Evolutionary conservation across 345 rosid species (phyloP).

Genomic region (Brassica nigra): DNA sequence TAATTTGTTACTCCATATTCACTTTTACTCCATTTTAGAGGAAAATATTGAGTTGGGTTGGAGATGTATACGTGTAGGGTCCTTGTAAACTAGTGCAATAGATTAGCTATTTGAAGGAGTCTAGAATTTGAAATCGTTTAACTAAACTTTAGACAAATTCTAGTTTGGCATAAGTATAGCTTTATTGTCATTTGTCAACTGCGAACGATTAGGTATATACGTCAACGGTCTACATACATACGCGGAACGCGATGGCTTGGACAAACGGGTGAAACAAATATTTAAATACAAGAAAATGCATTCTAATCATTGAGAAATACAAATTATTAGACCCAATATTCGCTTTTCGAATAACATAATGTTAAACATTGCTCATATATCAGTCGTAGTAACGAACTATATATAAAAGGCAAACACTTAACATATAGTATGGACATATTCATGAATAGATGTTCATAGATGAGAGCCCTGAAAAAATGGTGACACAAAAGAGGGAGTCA

Average conservation of each 20-base stretch:
- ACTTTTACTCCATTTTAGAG: no score
- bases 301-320: conserved; percentile 28
- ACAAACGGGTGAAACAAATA: background rate
- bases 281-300: conserved; percentile 13
- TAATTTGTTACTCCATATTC: no score
- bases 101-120: conserved; percentile 15
- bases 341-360: conserved; percentile 14
- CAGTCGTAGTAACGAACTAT: conserved; percentile 23
- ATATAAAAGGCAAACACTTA: background rate
- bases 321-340: conserved; percentile 37
- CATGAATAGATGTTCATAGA: background rate
- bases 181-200: background rate
- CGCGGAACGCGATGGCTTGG: conserved; percentile 27
- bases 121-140: background rate
- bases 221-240: conserved; percentile 12
- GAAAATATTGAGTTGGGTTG: no score
- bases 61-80: background rate
- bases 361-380: conserved; percentile 22
- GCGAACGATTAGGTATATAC: background rate
- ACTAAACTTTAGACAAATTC: background rate
- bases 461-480: conserved; percentile 34
- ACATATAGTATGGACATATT: conserved; percentile 13
- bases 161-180: background rate
- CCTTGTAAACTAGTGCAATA: background rate
- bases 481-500: conserved; percentile 33